These are phyloP conservation scores for Ustilago curta DNA, from an alignment of 1,284 basidiomycete genomes.

Conservation along the genomic window DNA sequence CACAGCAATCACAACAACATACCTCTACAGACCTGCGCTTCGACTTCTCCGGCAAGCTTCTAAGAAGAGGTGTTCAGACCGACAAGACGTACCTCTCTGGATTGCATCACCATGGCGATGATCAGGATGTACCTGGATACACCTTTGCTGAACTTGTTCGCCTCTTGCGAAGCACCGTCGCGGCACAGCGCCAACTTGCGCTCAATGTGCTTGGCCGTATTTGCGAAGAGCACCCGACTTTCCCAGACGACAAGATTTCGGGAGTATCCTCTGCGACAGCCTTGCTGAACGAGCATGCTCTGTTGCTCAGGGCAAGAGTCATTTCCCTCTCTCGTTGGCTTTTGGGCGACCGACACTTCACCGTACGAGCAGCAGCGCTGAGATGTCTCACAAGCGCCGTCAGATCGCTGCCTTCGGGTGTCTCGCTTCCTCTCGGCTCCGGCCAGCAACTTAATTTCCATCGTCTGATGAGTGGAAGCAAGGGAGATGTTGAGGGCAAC, in stretches of 20 bases:
- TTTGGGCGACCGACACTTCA: constrained; percentile 56
- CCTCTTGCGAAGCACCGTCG: constrained; percentile 82
- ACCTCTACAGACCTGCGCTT: constrained; percentile 49
- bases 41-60: constrained; percentile 55
- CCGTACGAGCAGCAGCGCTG: constrained; percentile 55
- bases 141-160: constrained; percentile 87
- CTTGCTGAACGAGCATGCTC: constrained; percentile 22
- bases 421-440: constrained; percentile 11
- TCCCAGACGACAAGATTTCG: not conserved
- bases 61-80: constrained; percentile 19
- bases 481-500: constrained; percentile 4
- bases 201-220: constrained; percentile 79
- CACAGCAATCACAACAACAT: constrained; percentile 3
- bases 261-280: not conserved
- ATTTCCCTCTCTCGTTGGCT: constrained; percentile 55
- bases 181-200: constrained; percentile 85
- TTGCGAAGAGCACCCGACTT: constrained; percentile 31
- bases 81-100: constrained; percentile 72
- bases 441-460: constrained; percentile 30
- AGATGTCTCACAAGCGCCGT: constrained; percentile 38
- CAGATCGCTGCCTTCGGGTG: constrained; percentile 35
- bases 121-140: constrained; percentile 86
- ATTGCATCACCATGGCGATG: constrained; percentile 83
- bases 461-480: constrained; percentile 10
- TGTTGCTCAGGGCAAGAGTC: constrained; percentile 29